Evolutionary conservation across 2,329 filamentous ascomycete genomes (phyloP), one percentile per base, ranked within the genome.

Genomic region (Colletotrichum incanum): DNA sequence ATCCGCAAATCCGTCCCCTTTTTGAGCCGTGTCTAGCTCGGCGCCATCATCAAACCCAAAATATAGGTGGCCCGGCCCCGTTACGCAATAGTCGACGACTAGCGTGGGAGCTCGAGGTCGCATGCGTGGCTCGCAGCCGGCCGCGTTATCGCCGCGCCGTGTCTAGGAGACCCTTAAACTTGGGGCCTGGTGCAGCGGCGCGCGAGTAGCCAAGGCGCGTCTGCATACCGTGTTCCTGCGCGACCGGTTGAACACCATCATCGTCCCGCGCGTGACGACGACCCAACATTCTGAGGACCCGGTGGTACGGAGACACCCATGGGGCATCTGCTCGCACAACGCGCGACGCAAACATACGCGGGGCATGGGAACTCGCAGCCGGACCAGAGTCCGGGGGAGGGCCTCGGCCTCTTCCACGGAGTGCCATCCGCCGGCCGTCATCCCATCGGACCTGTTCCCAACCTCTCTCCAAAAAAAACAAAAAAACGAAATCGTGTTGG

Each of bases 41-140:
- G 39, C 56, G 39, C 56, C 56, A 26, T 62, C 43, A 28, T 62
- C 59, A 50, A 62, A 49, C 45, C 45, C 45, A 62, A 50, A 62
- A 39, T 50, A 16, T 2, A n/a, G 3, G 12, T 6, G 11, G 34
- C n/a, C 34, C 34, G 2, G 37, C 8, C n/a, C 28, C n/a, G 23
- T 9, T 56, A 37, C 34, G 34, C 54, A 39, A 39, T 56, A 39
- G 54, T 39, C 12, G 14, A 11, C 34, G 12, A 2, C 34, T 37
- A 37, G 54, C 20, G 11, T 12, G 31, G n/a, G 20, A 16, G 11
- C 12, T 12, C 54, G 34, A 56, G 12, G 34, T 56, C 54, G 16
- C 52, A 37, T 14, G 8, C 16, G 1, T 23, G 23, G 47, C 11
- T 34, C 50, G 28, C 50, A n/a, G 50, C 50, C 8, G 18, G 50